A percentile compares a stretch with the other conserved stretches of the same genome.
Evolutionary conservation across 768 basidiomycete genomes (phyloP).

Genomic region (Grammothele lineata): DNA sequence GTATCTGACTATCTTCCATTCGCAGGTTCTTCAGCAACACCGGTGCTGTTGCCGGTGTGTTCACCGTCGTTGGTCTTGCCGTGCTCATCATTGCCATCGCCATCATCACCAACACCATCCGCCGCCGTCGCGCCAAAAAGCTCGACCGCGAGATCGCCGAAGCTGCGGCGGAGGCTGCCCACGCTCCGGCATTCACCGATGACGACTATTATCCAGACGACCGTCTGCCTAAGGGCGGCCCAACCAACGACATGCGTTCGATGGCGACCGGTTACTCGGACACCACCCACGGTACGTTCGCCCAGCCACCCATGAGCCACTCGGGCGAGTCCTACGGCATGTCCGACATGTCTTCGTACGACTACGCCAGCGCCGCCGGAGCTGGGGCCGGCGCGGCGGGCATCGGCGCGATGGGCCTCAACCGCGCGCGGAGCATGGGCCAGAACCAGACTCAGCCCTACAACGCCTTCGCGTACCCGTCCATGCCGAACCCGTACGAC

Average conservation of each 20-base stretch:
- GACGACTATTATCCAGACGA: constrained; percentile 41
- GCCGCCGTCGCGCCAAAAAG: constrained; percentile 57
- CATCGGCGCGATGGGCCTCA: constrained; percentile 31
- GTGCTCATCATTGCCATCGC: constrained; percentile 46
- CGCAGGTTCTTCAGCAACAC: constrained; percentile 73
- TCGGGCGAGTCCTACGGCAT: constrained; percentile 44
- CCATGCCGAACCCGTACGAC: constrained; percentile 19
- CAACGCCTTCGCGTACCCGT: constrained; percentile 32
- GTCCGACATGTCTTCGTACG: constrained; percentile 41
- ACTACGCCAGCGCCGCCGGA: constrained; percentile 26
- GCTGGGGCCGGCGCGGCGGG: constrained; percentile 34
- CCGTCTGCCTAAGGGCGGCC: constrained; percentile 3
- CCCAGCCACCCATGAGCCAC: constrained; percentile 32
- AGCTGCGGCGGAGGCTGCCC: constrained; percentile 60
- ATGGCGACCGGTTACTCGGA: constrained; percentile 40
- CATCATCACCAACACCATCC: constrained; percentile 49
- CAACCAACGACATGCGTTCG: constrained; percentile 5
- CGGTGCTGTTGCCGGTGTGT: constrained; percentile 68
- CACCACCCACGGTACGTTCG: constrained; percentile 54
- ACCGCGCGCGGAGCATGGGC: constrained; percentile 28
- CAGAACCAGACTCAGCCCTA: constrained; percentile 34
- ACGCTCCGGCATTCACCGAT: constrained; percentile 48
- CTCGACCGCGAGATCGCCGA: constrained; percentile 74
- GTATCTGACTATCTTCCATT: too few species aligned
- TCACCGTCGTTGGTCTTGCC: constrained; percentile 66